Evolutionary conservation across 257 asterid genomes (phyloP).

Genomic region (Fraxinus anomala): DNA sequence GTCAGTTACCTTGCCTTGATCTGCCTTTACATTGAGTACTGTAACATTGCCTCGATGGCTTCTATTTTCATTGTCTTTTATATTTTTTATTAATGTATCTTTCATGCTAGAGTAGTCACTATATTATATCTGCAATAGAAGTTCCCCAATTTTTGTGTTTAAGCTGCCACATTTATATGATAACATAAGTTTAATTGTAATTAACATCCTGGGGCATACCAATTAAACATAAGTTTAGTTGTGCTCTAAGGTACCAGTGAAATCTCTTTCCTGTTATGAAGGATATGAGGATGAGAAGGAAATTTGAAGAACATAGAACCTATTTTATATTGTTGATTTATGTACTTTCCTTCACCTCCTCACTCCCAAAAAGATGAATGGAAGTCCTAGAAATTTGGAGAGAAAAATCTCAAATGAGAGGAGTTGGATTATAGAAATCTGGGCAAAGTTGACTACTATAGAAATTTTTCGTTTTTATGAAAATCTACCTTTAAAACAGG

Average conservation of each 20-base stretch:
- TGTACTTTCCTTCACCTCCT: background rate
- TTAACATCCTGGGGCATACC: too few relatives aligned
- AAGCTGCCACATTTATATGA: background rate
- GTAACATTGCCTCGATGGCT: background rate
- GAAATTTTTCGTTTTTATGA: background rate
- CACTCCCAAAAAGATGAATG: background rate
- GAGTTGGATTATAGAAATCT: background rate
- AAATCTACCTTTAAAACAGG: background rate
- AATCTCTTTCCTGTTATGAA: background rate
- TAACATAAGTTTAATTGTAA: too few relatives aligned
- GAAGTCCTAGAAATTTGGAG: background rate
- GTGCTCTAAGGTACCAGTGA: background rate
- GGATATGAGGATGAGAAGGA: background rate
- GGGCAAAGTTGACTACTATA: background rate
- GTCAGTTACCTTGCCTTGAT: conserved; percentile 31
- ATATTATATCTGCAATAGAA: background rate
- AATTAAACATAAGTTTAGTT: too few relatives aligned
- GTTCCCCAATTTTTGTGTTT: background rate
- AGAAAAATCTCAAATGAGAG: background rate
- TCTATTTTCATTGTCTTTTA: background rate
- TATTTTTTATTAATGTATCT: background rate
- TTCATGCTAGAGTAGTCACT: background rate
- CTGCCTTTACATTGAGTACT: conserved; percentile 11
- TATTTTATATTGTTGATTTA: background rate
- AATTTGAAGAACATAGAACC: background rate